Evolutionary conservation across 768 basidiomycete genomes (phyloP), one percentile per base, ranked within the genome.

Genomic region (Rhodosporidiobolus odoratus): DNA sequence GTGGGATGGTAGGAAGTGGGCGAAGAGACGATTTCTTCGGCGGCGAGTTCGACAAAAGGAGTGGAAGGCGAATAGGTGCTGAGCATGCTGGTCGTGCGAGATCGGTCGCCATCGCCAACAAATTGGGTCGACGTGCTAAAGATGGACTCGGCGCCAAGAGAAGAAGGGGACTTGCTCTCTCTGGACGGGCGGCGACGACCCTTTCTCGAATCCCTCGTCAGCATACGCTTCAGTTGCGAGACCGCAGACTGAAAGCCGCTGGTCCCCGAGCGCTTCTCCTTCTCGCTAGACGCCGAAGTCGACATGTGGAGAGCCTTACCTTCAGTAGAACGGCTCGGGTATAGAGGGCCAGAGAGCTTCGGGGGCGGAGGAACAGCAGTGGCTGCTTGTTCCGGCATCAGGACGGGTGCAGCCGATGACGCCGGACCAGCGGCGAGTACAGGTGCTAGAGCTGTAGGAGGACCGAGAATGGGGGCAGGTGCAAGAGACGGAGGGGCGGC

Each of bases 141-240:
- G 2, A 12, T 19, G 17, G 61, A 62, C 2, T 30, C 37, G 21
- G 34, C 16, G n/a, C 37, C n/a, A n/a, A 27, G 4, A 19, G 32
- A n/a, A 32, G 58, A 47, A 6, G 8, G 43, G 12, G 60, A 37
- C 3, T 30, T 37, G 19, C 54, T 56, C 9, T 17, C 9, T 19
- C 19, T 40, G 9, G 61, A 30, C 12, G 25, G 23, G 4, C 25
- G 3, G 25, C 23, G 25, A 6, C 21, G 59, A 0, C 2, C 8
- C 32, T 17, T 4, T n/a, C 27, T 12, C 6, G 60, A 50, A 7
- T 32, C 3, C 25, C 48, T 35, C 3, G 37, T 21, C 9, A 62
- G 47, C 61, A 62, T 62, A 23, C 61, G 61, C 37, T 62, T 62
- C 25, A 62, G 61, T 27, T 40, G 48, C 35, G 35, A 27, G 61